Evolutionary conservation across 1,139 yeast species (phyloP).

Genomic region (Blastobotrys elegans): DNA sequence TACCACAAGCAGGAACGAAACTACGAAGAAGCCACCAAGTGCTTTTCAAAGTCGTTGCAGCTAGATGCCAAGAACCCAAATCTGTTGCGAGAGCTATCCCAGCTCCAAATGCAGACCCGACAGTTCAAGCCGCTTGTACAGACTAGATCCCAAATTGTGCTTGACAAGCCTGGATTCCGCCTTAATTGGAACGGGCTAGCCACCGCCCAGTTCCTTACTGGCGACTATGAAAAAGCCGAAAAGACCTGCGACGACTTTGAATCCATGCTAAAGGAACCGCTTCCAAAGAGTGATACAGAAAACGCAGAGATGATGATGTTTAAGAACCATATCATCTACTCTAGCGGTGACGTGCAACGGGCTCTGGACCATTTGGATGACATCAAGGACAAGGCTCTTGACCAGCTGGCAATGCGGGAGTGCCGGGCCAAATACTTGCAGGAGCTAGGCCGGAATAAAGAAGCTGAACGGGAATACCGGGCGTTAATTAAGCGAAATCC

Average conservation of each 20-base stretch:
- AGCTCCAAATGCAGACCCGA: slow-evolving; percentile 73
- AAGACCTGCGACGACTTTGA: slow-evolving; percentile 72
- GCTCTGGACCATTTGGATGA: slow-evolving; percentile 61
- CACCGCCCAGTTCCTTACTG: slow-evolving; percentile 72
- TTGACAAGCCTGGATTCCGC: slow-evolving; percentile 65
- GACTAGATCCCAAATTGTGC: slow-evolving; percentile 66
- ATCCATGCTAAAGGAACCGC: slow-evolving; percentile 50
- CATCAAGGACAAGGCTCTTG: slow-evolving; percentile 51
- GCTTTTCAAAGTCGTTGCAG: slow-evolving; percentile 72
- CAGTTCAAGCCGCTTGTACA: slow-evolving; percentile 60
- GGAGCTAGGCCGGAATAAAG: slow-evolving; percentile 43
- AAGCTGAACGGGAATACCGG: slow-evolving; percentile 68
- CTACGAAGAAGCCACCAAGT: slow-evolving; percentile 72
- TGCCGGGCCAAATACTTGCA: slow-evolving; percentile 57
- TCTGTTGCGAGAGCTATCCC: slow-evolving; percentile 75
- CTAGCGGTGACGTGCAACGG: slow-evolving; percentile 55
- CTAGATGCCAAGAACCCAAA: slow-evolving; percentile 77
- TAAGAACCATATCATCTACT: slow-evolving; percentile 61
- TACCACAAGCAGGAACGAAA: slow-evolving; percentile 67
- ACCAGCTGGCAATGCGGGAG: slow-evolving; percentile 60
- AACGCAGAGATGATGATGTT: slow-evolving; percentile 76
- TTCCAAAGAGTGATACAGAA: slow-evolving; percentile 46
- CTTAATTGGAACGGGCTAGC: slow-evolving; percentile 93
- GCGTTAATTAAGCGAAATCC: slow-evolving; percentile 79
- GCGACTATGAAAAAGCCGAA: slow-evolving; percentile 63